Evolutionary conservation across 805 yeast species (phyloP).

Genomic region (Diddensiella caesifluorescens): DNA sequence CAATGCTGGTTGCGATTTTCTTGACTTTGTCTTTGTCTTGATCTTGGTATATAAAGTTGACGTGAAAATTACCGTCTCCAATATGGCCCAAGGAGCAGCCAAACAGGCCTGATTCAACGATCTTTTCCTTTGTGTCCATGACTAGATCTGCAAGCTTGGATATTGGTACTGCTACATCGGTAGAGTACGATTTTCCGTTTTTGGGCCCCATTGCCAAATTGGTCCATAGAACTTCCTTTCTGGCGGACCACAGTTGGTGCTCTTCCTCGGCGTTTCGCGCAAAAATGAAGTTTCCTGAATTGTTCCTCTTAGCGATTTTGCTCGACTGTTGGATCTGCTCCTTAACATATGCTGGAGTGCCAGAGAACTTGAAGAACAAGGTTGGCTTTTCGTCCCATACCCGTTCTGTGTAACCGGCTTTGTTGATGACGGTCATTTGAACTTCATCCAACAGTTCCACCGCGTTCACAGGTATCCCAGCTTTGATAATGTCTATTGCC

Average conservation of each 20-base stretch:
- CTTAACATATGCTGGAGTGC: constrained; percentile 37
- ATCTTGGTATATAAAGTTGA: constrained; percentile 40
- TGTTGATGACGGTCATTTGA: constrained; percentile 63
- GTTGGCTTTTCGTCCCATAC: constrained; percentile 58
- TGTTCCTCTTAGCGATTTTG: constrained; percentile 47
- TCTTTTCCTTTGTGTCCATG: constrained; percentile 46
- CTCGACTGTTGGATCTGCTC: constrained; percentile 45
- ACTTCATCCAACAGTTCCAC: constrained; percentile 68
- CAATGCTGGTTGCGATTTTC: constrained; percentile 54
- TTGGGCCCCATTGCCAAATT: constrained; percentile 61
- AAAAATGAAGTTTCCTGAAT: constrained; percentile 54
- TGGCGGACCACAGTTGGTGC: constrained; percentile 66
- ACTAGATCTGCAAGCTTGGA: constrained; percentile 61
- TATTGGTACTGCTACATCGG: constrained; percentile 81
- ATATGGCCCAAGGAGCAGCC: constrained; percentile 72
- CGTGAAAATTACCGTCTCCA: constrained; percentile 81
- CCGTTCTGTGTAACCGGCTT: constrained; percentile 46
- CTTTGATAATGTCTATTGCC: constrained; percentile 54
- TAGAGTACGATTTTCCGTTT: constrained; percentile 57
- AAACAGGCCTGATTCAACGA: constrained; percentile 46
- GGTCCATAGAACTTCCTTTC: constrained; percentile 66
- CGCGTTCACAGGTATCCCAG: constrained; percentile 66
- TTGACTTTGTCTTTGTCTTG: constrained; percentile 43
- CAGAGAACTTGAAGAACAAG: constrained; percentile 60
- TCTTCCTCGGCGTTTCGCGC: constrained; percentile 58